Conservation (phyloP, 257 asterid species). For the Verbena officinalis region DNA sequence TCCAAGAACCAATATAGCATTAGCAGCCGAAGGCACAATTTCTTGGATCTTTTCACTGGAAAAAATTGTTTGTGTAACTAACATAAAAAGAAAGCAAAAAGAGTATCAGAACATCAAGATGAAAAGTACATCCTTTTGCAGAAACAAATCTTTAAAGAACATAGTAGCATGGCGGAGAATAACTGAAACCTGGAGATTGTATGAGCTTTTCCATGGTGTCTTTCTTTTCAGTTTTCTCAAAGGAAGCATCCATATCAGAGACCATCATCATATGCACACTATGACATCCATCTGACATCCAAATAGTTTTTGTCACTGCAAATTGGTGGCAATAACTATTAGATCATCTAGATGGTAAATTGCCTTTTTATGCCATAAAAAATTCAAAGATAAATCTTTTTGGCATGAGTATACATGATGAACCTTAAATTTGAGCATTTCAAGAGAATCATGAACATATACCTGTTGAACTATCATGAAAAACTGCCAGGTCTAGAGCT, state of each 20-base stretch:
- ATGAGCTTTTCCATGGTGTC: conserved; percentile 40
- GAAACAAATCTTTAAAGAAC: too few species aligned
- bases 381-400: conserved; percentile 19
- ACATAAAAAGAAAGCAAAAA: conserved; percentile 26
- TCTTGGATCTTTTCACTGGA: conserved; percentile 77
- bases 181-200: conserved; percentile 54
- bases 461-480: conserved; percentile 60
- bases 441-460: conserved; percentile 18
- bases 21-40: conserved; percentile 58
- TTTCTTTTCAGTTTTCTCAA: conserved; percentile 42
- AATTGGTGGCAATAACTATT: conserved; percentile 26
- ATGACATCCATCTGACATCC: conserved; percentile 85
- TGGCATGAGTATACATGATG: neutral
- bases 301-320: conserved; percentile 66
- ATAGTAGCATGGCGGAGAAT: conserved; percentile 5
- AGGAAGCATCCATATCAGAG: conserved; percentile 51
- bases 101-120: neutral
- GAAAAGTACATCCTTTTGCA: too few species aligned
- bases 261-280: conserved; percentile 59
- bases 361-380: conserved; percentile 6
- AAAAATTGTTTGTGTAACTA: conserved; percentile 71
- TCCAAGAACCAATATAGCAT: conserved; percentile 73
- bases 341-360: neutral
- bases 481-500: conserved; percentile 61
- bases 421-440: conserved; percentile 9